Conservation (phyloP, 1,284 basidiomycete species). For the Ustilago loliicola region DNA sequence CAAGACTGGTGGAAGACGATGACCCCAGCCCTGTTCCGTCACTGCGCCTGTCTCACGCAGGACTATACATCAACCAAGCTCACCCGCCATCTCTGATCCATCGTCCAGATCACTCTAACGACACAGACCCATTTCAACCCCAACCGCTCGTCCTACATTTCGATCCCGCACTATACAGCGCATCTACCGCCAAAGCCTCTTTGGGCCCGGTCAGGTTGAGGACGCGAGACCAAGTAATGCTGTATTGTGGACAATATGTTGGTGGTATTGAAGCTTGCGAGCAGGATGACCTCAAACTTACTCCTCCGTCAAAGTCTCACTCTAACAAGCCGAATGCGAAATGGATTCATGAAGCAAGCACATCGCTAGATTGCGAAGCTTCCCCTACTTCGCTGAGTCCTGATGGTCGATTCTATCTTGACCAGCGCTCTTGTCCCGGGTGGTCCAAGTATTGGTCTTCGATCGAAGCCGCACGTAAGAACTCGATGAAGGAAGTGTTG, state of each 20-base stretch:
- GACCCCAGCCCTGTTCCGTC: slow-evolving; percentile 38
- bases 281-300: slow-evolving; percentile 35
- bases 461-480: slow-evolving; percentile 17
- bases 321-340: not conserved
- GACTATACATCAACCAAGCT: slow-evolving; percentile 56
- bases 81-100: slow-evolving; percentile 29
- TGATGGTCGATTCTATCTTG: slow-evolving; percentile 42
- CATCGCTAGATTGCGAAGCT: slow-evolving; percentile 30
- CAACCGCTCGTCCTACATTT: slow-evolving; percentile 50
- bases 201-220: slow-evolving; percentile 32
- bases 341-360: slow-evolving; percentile 8
- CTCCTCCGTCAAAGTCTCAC: slow-evolving; percentile 15
- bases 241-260: slow-evolving; percentile 33
- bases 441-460: slow-evolving; percentile 41
- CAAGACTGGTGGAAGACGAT: slow-evolving; percentile 39
- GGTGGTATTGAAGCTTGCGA: slow-evolving; percentile 57
- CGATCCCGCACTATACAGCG: slow-evolving; percentile 29
- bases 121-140: slow-evolving; percentile 32
- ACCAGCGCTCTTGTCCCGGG: slow-evolving; percentile 40
- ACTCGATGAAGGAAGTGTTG: slow-evolving; percentile 23
- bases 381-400: slow-evolving; percentile 24
- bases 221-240: slow-evolving; percentile 48
- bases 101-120: slow-evolving; percentile 30
- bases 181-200: slow-evolving; percentile 20
- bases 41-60: slow-evolving; percentile 53